Conservation (phyloP, 2,329 filamentous ascomycete species). For the Atkinsonella texensis region DNA sequence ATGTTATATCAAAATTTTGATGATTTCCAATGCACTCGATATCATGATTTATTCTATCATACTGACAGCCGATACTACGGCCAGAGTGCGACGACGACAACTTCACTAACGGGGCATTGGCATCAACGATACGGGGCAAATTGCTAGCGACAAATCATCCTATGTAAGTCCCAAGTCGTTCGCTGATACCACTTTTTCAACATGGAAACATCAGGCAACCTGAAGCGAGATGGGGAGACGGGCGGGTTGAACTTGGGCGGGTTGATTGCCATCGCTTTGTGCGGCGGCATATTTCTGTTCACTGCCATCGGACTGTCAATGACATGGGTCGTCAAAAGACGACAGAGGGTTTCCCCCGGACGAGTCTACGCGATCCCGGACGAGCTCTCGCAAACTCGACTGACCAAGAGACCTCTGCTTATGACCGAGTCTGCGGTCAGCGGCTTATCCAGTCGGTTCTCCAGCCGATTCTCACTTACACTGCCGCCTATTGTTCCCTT, state of each 20-base stretch:
- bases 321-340: slow-evolving; percentile 22
- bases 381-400: slow-evolving; percentile 15
- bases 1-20: background rate
- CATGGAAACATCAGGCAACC: slow-evolving; percentile 3
- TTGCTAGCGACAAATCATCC: background rate
- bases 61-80: background rate
- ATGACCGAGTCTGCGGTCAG: slow-evolving; percentile 7
- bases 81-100: background rate
- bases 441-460: slow-evolving; percentile 12
- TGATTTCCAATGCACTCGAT: background rate
- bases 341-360: slow-evolving; percentile 10
- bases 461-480: slow-evolving; percentile 19
- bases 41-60: background rate
- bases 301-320: slow-evolving; percentile 30
- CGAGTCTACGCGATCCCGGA: slow-evolving; percentile 19
- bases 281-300: slow-evolving; percentile 34
- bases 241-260: slow-evolving; percentile 22
- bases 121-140: background rate
- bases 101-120: background rate
- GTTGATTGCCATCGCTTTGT: slow-evolving; percentile 34
- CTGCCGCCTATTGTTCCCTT: slow-evolving; percentile 16
- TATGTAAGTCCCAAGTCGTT: background rate
- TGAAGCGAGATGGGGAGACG: background rate
- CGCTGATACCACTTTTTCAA: background rate
- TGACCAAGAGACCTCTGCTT: slow-evolving; percentile 19